Evolutionary conservation across 2,329 filamentous ascomycete genomes (phyloP), one percentile per base, ranked within the genome.

Genomic region (Aspergillus aculeatus): DNA sequence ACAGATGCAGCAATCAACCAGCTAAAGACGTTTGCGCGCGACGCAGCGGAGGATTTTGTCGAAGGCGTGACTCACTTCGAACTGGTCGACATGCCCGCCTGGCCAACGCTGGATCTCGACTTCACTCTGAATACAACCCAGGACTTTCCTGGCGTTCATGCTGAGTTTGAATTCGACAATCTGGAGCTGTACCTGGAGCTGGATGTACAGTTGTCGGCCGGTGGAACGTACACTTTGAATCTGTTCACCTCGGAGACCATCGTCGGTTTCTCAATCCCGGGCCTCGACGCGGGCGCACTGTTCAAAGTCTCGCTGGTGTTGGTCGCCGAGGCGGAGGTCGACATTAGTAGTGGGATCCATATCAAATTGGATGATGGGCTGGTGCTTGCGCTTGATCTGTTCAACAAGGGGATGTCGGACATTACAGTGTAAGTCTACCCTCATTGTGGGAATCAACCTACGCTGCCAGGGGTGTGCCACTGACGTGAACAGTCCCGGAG

Each of bases 111-210:
- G 23, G 47, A 59, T 56, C 11, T 56, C 12, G 52, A 59, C 35
- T 48, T 59, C 11, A 35, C 50, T 16, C 52, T 59, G 4, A 35
- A 59, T 23, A 26, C 54, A 5, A 23, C 19, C 4, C 26, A 24
- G 12, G 32, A 47, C 11, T 35, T 59, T 16, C 52, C 57, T 7
- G 57, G 32, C 4, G 52, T 55, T 16, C 52, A 51, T 12, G 57
- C 52, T 11, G 47, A 51, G 21, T 47, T 59, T 12, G 26, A 55
- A 19, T 59, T 59, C 5, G 31, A 55, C 32, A 31, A 51, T 9
- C 31, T 59, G 47, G 57, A 59, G 47, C 47, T 59, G 7, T 59
- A 59, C 26, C 51, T 59, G 26, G 57, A 55, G 32, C 24, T 59
- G 19, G 57, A 59, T 21, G 47, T 59, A 7, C 31, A 55, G 47